Conservation (phyloP, 768 basidiomycete genomes). For the Leccinum incarnatum region DNA sequence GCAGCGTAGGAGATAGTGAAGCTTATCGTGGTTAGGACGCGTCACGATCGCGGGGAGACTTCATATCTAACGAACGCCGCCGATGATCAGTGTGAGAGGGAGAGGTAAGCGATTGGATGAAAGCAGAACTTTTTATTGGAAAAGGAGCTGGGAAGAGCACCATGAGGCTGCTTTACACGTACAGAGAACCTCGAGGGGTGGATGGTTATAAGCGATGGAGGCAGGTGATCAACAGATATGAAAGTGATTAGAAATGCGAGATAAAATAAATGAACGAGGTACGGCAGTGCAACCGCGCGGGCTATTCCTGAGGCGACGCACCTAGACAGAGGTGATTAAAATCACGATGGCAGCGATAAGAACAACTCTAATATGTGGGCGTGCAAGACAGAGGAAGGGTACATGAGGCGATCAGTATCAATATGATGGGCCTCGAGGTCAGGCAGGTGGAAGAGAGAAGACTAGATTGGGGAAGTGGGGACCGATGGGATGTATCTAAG, state of each 20-base stretch:
- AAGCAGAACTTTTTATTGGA: neutral
- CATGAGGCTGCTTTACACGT: neutral
- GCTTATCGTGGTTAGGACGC: neutral
- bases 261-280: neutral
- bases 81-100: neutral
- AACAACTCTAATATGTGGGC: neutral
- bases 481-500: neutral
- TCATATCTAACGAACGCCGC: neutral
- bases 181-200: neutral
- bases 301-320: conserved; percentile 5
- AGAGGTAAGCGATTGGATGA: neutral
- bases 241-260: neutral
- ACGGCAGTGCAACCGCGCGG: too few species aligned
- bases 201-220: neutral
- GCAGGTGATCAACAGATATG: neutral
- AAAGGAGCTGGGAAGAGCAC: neutral
- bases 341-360: neutral
- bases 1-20: neutral
- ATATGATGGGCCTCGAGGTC: conserved; percentile 29
- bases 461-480: conserved; percentile 16
- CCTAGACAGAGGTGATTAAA: neutral
- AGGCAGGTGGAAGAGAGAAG: conserved; percentile 1
- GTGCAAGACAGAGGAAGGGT: neutral
- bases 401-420: conserved; percentile 26
- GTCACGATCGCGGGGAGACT: neutral